Percentiles rank a stretch among this genome's conserved stretches.
Conservation (phyloP, 768 basidiomycete species). For the Sistotremastrum suecicum region DNA sequence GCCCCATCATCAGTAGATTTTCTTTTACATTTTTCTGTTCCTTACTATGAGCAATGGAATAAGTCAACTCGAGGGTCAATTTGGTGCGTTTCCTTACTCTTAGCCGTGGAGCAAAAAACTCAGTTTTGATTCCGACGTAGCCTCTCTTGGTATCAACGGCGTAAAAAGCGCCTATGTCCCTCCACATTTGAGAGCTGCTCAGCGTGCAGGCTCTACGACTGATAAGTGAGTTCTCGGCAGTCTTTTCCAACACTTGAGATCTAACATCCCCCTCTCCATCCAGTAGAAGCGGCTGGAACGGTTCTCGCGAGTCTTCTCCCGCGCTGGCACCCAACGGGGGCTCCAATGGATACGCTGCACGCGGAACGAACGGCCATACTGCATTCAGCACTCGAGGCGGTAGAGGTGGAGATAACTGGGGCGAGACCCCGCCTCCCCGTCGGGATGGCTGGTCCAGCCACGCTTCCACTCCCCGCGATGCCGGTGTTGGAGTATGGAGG, state of each 20-base stretch:
- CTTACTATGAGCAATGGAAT: conserved; percentile 76
- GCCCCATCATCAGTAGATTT: too few species aligned
- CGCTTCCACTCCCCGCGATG: conserved; percentile 17
- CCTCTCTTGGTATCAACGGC: conserved; percentile 59
- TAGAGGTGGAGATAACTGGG: conserved; percentile 25
- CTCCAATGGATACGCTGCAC: conserved; percentile 10
- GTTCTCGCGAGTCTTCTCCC: conserved; percentile 53
- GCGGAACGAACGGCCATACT: conserved; percentile 27
- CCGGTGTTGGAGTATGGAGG: conserved; percentile 68
- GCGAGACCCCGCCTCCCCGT: conserved; percentile 21
- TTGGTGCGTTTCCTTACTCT: conserved; percentile 34
- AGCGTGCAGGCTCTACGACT: conserved; percentile 64
- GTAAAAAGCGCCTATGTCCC: conserved; percentile 75
- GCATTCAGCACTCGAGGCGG: conserved; percentile 22
- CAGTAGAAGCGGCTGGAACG: conserved; percentile 57
- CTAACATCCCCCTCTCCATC: conserved; percentile 2
- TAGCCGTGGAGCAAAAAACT: neutral
- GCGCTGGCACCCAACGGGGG: conserved; percentile 1
- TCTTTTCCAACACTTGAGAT: conserved; percentile 9
- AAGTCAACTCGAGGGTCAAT: conserved; percentile 58
- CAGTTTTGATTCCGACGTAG: conserved; percentile 21
- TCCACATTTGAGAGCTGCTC: conserved; percentile 73
- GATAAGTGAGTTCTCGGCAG: conserved; percentile 36
- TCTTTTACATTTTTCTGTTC: neutral
- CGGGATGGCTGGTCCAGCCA: conserved; percentile 22